Base-by-base conservation (phyloP, 352 stramenopile genomes). In the Hyaloperonospora arabidopsidis region DNA sequence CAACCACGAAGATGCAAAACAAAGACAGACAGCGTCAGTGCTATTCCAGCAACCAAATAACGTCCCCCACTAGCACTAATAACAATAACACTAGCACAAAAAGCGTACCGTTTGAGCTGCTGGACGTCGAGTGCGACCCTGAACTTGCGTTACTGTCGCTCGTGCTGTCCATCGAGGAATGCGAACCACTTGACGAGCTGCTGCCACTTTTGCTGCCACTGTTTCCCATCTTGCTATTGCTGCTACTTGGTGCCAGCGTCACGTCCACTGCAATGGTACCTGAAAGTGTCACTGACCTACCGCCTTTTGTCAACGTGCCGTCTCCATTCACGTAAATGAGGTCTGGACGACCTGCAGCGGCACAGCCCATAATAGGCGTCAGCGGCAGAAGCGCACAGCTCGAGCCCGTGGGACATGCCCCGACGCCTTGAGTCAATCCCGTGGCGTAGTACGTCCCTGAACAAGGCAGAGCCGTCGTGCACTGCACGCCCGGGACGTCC, bases 311-410 rank as follows among this genome's bases (percentile, higher is more conserved):
- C 28, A 88, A 60, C 55, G 75, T 70, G 52, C 76, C 77, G 63
- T 89, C 79, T 15, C 66, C 65, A 45, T 89, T 87, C 15, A 89
- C 75, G 52, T 87, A 89, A 25, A 73, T 67, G 45, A 89, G 68
- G 52, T 86, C 77, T 13, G 52, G 47, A 35, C 74, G 77, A 1
- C 75, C 76, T 1, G 54, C 45, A 8, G 60, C 17, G 1, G 85
- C 77, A 52, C 79, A 89, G 54, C 73, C 75, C 79, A 89, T 89
- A 52, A 87, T 79, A 12, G 60, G 60, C 21, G 75, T 74, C 46
- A 80, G 61, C 0, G 79, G 79, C 39, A 87, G 63, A 25, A 87
- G 63, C 17, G 77, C 79, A 48, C 79, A 89, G 44, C 60, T 74
- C 14, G 74, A 72, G 28, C 67, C 68, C 2, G 54, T 60, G 1